These are phyloP conservation scores for Petunia hybrid DNA, from an alignment of 305 asterid genomes.

Conservation along the genomic window DNA sequence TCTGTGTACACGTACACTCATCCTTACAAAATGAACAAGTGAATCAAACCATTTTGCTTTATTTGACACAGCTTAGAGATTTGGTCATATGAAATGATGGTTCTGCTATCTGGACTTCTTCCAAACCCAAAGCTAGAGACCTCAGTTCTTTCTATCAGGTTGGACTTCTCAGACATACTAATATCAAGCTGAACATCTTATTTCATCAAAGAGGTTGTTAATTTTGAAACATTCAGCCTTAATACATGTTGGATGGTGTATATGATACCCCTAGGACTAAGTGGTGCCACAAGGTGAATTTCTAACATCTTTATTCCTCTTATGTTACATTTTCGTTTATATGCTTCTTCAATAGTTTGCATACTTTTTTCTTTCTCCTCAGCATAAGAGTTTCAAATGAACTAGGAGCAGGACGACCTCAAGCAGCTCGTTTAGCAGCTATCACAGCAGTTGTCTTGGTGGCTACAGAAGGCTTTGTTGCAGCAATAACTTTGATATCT, in stretches of 20 bases:
- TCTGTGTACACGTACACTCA: background rate
- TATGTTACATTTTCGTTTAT: background rate
- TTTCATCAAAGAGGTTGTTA: background rate
- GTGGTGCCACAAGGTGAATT: constrained; percentile 30
- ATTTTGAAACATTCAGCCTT: constrained; percentile 17
- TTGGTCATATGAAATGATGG: constrained; percentile 38
- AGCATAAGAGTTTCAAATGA: constrained; percentile 63
- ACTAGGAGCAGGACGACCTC: constrained; percentile 56
- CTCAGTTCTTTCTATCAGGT: constrained; percentile 42
- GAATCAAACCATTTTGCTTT: background rate
- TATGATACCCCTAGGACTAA: constrained; percentile 33
- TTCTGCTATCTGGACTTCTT: constrained; percentile 37
- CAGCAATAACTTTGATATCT: constrained; percentile 44
- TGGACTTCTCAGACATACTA: background rate
- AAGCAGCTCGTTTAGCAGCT: constrained; percentile 53
- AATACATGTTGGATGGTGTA: constrained; percentile 29
- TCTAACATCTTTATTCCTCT: background rate
- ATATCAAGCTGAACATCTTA: background rate
- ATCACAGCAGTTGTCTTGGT: constrained; percentile 52
- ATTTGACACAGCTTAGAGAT: constrained; percentile 35
- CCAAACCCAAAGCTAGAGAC: constrained; percentile 37
- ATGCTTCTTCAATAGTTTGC: background rate
- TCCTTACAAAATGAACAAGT: background rate
- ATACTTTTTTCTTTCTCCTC: background rate
- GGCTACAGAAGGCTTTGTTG: constrained; percentile 53